Base-by-base conservation (phyloP, 1,139 yeast genomes). In the Kodamaea plutei region DNA sequence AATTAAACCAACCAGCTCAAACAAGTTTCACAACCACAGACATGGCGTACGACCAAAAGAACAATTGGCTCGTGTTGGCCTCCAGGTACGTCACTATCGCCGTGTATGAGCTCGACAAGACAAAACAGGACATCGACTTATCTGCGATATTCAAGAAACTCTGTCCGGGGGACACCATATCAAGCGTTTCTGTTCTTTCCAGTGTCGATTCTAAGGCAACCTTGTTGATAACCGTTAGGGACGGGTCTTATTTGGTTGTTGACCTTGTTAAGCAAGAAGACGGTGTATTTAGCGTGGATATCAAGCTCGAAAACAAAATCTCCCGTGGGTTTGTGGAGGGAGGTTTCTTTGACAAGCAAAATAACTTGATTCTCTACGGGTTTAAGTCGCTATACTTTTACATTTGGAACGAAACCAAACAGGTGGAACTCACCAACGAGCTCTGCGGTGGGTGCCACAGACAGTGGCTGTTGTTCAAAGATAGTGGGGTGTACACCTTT, bases 391-490 rank as follows among this genome's bases (percentile, higher is more conserved):
- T 83, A 29, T 61, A 70, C 31, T 88, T 91, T 51, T 84, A 80
- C 46, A 58, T 87, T 14, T 87, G 89, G 81, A 85, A 89, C 50
- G 95, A 87, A 48, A 76, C 89, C 0, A 65, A 71, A 25, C 89
- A 84, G 44, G 66, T 72, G 30, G 96, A 88, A 50, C 52, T 85
- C 4, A 64, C 74, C 34, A 74, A 76, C 38, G 85, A 79, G 40
- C 57, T 69, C n/a, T 91, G 97, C 54, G 97, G 97, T 14, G 97
- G 97, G 1, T 76, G 91, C 2, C 96, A 89, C 50, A 67, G 97
- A 41, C 74, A 76, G 38, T 91, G 96, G 96, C 65, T 68, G 26
- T 59, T 82, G 15, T 50, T 56, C 33, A 43, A 52, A 9, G 29
- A 25, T 1, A 15, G 23, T 8, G 8, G 16, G 8, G 17, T 26